Conservation (phyloP, 2,329 filamentous ascomycete species). For the Aspergillus neotritici region DNA sequence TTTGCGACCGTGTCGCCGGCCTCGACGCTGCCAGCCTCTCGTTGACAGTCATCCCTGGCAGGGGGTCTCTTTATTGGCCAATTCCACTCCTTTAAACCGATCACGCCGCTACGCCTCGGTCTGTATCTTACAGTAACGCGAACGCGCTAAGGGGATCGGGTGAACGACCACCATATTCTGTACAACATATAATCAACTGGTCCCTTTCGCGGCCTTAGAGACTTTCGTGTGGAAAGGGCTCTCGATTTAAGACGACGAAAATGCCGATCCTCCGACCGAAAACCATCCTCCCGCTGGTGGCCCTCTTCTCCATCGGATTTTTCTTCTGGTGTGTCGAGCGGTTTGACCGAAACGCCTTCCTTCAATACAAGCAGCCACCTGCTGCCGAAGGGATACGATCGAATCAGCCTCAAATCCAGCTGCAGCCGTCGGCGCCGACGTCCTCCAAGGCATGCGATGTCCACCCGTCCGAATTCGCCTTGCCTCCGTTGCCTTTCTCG, state of each 20-base stretch:
- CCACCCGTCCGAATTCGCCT: slow-evolving; percentile 23
- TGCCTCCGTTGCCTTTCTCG: slow-evolving; percentile 33
- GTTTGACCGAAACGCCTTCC: slow-evolving; percentile 33
- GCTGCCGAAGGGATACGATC: slow-evolving; percentile 15
- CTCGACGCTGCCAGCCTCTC: slow-evolving; percentile 34
- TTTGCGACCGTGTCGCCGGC: slow-evolving; percentile 28
- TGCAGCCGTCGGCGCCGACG: slow-evolving; percentile 15
- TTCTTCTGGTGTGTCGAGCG: slow-evolving; percentile 39
- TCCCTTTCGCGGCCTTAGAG: neutral
- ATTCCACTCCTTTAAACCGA: slow-evolving; percentile 17
- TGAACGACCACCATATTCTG: slow-evolving; percentile 3
- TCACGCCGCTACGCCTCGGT: slow-evolving; percentile 1
- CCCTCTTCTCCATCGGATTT: slow-evolving; percentile 33
- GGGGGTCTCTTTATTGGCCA: slow-evolving; percentile 9
- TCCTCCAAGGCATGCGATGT: slow-evolving; percentile 27
- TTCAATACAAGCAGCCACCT: slow-evolving; percentile 34
- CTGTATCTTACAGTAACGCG: slow-evolving; percentile 3
- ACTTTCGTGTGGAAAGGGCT: slow-evolving; percentile 30
- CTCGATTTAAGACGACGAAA: slow-evolving; percentile 24
- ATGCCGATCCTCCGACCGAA: slow-evolving; percentile 38
- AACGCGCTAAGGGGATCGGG: slow-evolving; percentile 7
- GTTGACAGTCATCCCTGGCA: slow-evolving; percentile 24
- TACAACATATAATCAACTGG: neutral
- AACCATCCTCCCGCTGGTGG: slow-evolving; percentile 35
- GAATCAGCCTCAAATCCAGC: slow-evolving; percentile 18